Percentiles rank a stretch among this genome's conserved stretches.
These are phyloP conservation scores for Fraxinus platypoda DNA, from an alignment of 305 asterid genomes.

Conservation along the genomic window DNA sequence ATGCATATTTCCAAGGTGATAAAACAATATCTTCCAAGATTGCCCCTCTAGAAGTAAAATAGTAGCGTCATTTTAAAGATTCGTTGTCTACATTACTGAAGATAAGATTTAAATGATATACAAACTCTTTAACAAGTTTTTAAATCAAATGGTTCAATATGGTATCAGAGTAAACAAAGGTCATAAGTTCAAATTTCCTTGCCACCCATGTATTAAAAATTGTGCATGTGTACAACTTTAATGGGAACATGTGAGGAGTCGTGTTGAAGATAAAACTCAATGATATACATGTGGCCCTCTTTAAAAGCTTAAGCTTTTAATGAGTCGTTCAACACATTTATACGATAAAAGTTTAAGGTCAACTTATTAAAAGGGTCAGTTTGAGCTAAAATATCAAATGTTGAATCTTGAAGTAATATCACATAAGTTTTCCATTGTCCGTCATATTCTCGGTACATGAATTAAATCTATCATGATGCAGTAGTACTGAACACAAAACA, in stretches of 20 bases:
- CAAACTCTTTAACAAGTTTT: not conserved
- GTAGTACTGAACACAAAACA: constrained; percentile 8
- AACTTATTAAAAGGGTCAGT: constrained; percentile 2
- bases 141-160: not conserved
- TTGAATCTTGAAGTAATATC: not conserved
- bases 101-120: not conserved
- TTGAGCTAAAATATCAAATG: not conserved
- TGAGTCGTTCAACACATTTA: not conserved
- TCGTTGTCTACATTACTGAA: not conserved
- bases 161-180: not conserved
- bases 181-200: not conserved
- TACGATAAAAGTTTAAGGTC: not conserved
- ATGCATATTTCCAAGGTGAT: constrained; percentile 2
- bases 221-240: not conserved
- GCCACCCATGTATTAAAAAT: not conserved
- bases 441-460: not conserved
- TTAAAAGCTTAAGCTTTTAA: not conserved
- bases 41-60: constrained; percentile 2
- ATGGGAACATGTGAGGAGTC: not conserved
- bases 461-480: not conserved
- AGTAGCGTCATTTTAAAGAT: not conserved
- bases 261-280: not conserved
- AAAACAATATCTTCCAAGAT: constrained; percentile 3
- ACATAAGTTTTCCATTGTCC: not conserved
- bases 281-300: not conserved